Evolutionary conservation across 345 rosid species (phyloP).

Genomic region (Eucalyptus cladocalyx): DNA sequence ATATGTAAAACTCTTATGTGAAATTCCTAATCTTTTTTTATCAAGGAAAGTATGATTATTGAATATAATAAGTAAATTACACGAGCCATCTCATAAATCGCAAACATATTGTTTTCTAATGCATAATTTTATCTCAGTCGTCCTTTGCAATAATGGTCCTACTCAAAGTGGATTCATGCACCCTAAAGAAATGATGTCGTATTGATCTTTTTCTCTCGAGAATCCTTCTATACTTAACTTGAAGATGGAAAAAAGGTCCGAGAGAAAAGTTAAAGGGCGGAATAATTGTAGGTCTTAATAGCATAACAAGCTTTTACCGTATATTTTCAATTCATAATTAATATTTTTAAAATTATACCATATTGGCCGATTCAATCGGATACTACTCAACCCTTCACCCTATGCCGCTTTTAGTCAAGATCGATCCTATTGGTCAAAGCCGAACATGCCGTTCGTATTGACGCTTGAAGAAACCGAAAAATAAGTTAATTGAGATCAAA

Average conservation of each 20-base stretch:
- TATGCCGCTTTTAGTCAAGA: not conserved
- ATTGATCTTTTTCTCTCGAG: accelerated
- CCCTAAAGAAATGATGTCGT: not conserved
- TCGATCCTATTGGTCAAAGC: not conserved
- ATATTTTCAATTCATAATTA: too few species aligned
- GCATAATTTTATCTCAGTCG: not conserved
- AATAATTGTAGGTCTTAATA: not conserved
- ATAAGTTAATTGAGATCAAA: not conserved
- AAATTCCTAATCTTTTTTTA: not conserved
- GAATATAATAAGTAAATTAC: not conserved
- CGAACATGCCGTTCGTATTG: accelerated
- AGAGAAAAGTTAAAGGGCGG: not conserved
- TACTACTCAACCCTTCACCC: not conserved
- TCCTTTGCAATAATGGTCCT: not conserved
- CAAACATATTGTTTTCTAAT: accelerated
- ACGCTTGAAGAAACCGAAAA: not conserved
- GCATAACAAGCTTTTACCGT: not conserved
- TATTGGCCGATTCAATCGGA: accelerated
- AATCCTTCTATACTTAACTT: not conserved
- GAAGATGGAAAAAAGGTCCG: not conserved
- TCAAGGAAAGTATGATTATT: not conserved
- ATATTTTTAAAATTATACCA: too few species aligned
- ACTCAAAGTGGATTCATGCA: not conserved
- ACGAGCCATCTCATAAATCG: not conserved
- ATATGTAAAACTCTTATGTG: not conserved